Base-by-base conservation (phyloP, 169 alveolate species). In the Prorocentrum cordatum region DNA sequence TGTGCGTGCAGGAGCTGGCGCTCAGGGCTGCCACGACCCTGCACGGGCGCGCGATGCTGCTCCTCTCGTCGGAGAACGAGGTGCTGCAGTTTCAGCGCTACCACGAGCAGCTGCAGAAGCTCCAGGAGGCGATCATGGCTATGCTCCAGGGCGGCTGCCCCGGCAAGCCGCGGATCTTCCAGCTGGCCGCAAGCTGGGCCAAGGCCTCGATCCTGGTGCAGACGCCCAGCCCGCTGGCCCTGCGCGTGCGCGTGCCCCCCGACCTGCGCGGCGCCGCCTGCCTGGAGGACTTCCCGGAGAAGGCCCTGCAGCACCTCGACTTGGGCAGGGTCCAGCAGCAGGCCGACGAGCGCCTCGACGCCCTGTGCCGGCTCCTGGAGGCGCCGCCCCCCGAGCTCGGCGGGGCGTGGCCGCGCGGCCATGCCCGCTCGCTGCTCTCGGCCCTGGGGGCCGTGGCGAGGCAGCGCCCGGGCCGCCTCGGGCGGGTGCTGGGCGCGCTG, bases 111-210 rank as follows among this genome's bases (percentile, higher is more conserved):
- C 72, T 75, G 38, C 86, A 72, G 2, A 54, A 72, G 32, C 38
- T 75, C 32, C 86, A 75, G 61, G 86, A 75, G 59, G 58, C 50
- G 50, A 12, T 9, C 12, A 39, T 39, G 50, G 12, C 6, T 9
- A 39, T 6, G 6, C 12, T 6, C 50, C 50, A 39, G 20, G 12
- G 27, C 2, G 3, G 39, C 45, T 29, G 14, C 9, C 10, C 9
- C 32, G 2, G 39, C 16, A 16, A 75, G 86, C 73, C 86, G 33
- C 67, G 86, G 31, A 58, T 75, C 50, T 72, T 75, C 2, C 42
- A 54, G 58, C 61, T 62, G 31, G 86, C 86, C 18, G n/a, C 72
- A 1, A 22, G 86, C 14, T 75, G 86, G 86, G 86, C 86, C 12
- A 12, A 54, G 29, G 61, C 16, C 27, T 71, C 58, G 58, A 75